Base-by-base conservation (phyloP, 352 stramenopile species). In the Phytophthora sansomeana region DNA sequence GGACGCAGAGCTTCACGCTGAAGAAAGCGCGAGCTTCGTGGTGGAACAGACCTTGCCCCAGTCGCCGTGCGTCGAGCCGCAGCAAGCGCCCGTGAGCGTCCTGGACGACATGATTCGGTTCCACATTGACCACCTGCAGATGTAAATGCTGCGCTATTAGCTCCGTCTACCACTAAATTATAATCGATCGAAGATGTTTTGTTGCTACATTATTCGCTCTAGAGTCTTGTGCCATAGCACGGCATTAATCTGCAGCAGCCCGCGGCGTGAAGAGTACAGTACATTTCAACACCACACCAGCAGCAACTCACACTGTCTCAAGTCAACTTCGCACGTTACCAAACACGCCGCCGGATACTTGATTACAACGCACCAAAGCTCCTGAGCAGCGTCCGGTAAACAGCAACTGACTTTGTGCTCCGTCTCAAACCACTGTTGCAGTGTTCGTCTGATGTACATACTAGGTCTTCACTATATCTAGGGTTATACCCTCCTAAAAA, bases 61-160 rank as follows among this genome's bases (percentile, higher is more conserved):
- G 19, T 32, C 58, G 33, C 33, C 33, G 6, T 39, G 33, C 16
- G 10, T 39, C 33, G 33, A 39, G 33, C 33, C 33, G 11, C 33
- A 39, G 33, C 33, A n/a, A 11, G 16, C 33, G 5, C 33, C 33
- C 33, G 33, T 39, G 13, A 81, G 67, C 49, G 61, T 81, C 6
- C 63, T 81, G 10, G 74, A 81, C 67, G 74, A 81, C 51, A 81
- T 81, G 69, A 78, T 81, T 52, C 69, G 67, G 29, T 81, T 81
- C 53, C 74, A 81, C 55, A 75, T 81, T 17, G 62, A 71, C 30
- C 41, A 77, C 38, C 52, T 78, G 39, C 41, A 67, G 49, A 74
- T 61, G 52, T 52, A 43, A 60, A 38, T 10, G 5, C 47, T 39
- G 30, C 17, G 44, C 35, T 69, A 62, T 52, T 58, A 58, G 24